Evolutionary conservation across 805 yeast species (phyloP), one percentile per base, ranked within the genome.

Genomic region (Cephaloascus fragrans): DNA sequence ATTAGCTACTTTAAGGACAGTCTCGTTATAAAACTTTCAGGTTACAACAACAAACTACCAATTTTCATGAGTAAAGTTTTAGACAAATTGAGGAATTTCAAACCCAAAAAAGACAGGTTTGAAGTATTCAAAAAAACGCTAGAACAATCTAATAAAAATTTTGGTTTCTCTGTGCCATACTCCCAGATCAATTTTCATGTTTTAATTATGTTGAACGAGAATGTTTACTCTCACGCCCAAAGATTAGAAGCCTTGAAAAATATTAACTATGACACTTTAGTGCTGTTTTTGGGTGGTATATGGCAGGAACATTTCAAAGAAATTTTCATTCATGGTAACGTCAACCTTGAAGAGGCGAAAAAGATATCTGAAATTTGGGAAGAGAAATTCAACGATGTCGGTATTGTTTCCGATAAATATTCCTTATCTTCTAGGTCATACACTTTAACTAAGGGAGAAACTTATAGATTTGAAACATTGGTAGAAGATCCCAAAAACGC

Each of bases 41-140:
- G 98, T 2, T 93, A 81, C 57, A 85, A 83, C 47, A 90, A 93
- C 56, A 90, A 90, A 51, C 62, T 87, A 35, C 69, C 73, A 16
- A 71, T 69, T 12, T 67, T 90, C 34, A 59, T 86, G 19, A 73
- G 71, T 36, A 71, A 77, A 41, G 74, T 89, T 19, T 56, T 86
- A 37, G 64, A 66, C 17, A 73, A 73, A 9, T 47, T 90, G 33
- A 55, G 64, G 18, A 51, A 51, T 3, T 83, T 80, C 47, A 56
- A 56, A 44, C 66, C 83, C 3, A 64, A 68, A 40, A 57, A 60
- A 37, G 74, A 73, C 26, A 69, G 95, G 44, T 90, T 85, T 49
- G 71, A 74, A 17, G 68, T 83, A 3, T 61, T 81, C 18, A 82
- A 77, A 54, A 86, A 79, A 50, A 82, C 79, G 50, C 50, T 75